Evolutionary conservation across 78 protist genomes (phyloP), one percentile per base, ranked within the genome.

Genomic region (Cyanophora paradoxa): DNA sequence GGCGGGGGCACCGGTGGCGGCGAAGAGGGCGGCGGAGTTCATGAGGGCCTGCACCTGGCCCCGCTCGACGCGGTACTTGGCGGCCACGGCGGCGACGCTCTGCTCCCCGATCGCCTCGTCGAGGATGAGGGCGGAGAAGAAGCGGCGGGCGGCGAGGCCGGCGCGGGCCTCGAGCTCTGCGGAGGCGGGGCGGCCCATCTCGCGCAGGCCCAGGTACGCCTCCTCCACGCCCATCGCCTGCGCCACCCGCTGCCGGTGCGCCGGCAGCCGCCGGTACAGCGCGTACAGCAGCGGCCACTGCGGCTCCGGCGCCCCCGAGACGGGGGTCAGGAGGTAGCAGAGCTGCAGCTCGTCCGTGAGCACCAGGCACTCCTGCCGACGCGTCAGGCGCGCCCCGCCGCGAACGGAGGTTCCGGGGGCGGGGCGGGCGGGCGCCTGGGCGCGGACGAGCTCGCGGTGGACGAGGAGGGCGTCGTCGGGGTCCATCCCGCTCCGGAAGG

Each of bases 321-420:
- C 34, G 7, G 68, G 68, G 4, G 68, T 37, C 34, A n/a, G 13
- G 68, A 61, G 68, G 68, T 22, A 61, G 68, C 30, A 14, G 26
- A 61, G 46, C 5, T 61, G 68, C 20, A 61, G 68, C 44, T 61
- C 68, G 44, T 61, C 68, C 17, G 30, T 42, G 44, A 61, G 16
- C 3, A 26, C 63, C 63, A 57, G 10, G n/a, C 40, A 22, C 40
- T 10, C 36, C 33, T 44, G 24, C 7, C 50, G 24, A 44, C 50
- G 50, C 50, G 24, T 44, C 50, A 7, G 24, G 7, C 24, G 50
- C 50, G 50, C 68, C 44, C 68, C 16, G 11, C 42, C 46, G 13
- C 16, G n/a, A n/a, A n/a, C n/a, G n/a, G n/a, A n/a, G n/a, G n/a
- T n/a, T n/a, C n/a, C n/a, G n/a, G n/a, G n/a, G n/a, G n/a, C n/a